These are phyloP conservation scores for Dactylellina cionopaga DNA, from an alignment of 2,329 filamentous ascomycete species.

Conservation along the genomic window DNA sequence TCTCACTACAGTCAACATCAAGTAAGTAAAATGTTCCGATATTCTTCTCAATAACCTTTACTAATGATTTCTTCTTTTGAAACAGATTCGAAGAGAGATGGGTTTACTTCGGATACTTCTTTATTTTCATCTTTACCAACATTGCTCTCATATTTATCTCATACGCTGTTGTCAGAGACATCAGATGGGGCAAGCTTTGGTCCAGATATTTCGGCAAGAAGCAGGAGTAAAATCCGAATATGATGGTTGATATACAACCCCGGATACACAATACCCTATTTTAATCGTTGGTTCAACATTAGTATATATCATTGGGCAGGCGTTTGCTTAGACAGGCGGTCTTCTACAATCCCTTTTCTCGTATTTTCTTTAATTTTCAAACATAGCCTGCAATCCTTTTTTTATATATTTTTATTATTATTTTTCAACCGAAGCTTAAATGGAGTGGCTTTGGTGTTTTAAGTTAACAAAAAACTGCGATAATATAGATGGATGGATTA, in stretches of 20 bases:
- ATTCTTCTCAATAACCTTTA: neutral
- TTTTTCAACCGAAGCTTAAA: neutral
- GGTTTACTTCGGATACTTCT: slow-evolving; percentile 56
- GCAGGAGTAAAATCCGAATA: slow-evolving; percentile 27
- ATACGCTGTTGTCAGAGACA: slow-evolving; percentile 56
- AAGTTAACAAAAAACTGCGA: neutral
- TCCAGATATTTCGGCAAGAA: slow-evolving; percentile 44
- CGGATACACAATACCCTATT: neutral
- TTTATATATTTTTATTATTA: neutral
- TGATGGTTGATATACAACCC: no score
- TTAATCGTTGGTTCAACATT: neutral
- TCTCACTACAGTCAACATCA: slow-evolving; percentile 67
- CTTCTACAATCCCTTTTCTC: neutral
- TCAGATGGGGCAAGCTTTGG: slow-evolving; percentile 56
- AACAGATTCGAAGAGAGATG: slow-evolving; percentile 54
- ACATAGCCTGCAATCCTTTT: neutral
- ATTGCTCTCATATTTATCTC: slow-evolving; percentile 53
- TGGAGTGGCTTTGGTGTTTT: no score
- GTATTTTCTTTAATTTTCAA: neutral
- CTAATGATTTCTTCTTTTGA: neutral
- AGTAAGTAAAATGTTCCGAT: slow-evolving; percentile 53
- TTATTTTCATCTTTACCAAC: slow-evolving; percentile 55
- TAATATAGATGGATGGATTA: neutral
- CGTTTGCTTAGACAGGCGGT: slow-evolving; percentile 10
- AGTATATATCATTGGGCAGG: slow-evolving; percentile 10